These are phyloP conservation scores for Dorcoceras hygrometricum DNA, from an alignment of 257 asterid species.

Conservation along the genomic window DNA sequence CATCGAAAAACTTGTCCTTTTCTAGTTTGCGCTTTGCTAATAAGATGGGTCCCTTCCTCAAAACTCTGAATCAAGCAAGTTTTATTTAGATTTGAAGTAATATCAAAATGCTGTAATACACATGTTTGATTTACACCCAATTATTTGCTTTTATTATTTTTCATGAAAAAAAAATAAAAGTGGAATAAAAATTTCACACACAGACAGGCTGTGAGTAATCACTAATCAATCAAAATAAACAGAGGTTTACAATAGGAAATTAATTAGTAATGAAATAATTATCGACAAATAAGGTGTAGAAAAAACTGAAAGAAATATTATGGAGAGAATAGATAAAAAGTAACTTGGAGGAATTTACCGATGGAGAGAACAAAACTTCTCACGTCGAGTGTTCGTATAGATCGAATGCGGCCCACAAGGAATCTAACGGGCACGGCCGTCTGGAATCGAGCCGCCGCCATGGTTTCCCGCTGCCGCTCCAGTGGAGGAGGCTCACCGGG, in stretches of 20 bases:
- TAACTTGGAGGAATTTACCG: slow-evolving; percentile 58
- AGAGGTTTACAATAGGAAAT: neutral
- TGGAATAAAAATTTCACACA: slow-evolving; percentile 34
- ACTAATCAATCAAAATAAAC: neutral
- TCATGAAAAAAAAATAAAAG: too few species aligned
- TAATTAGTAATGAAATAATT: slow-evolving; percentile 33
- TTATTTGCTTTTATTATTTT: slow-evolving; percentile 16
- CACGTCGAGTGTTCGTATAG: slow-evolving; percentile 50
- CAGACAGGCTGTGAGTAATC: too few species aligned
- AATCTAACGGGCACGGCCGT: slow-evolving; percentile 75
- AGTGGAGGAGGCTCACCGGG: slow-evolving; percentile 90
- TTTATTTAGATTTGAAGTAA: too few species aligned
- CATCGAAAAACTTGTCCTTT: slow-evolving; percentile 9
- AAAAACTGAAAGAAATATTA: slow-evolving; percentile 20
- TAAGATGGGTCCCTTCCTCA: too few species aligned
- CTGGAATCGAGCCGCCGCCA: slow-evolving; percentile 83
- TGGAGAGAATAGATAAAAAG: slow-evolving; percentile 5
- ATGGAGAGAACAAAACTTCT: slow-evolving; percentile 23
- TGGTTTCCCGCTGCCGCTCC: slow-evolving; percentile 96
- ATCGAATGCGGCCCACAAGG: slow-evolving; percentile 81
- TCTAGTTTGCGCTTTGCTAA: too few species aligned
- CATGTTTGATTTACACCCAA: neutral
- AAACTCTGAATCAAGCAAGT: too few species aligned
- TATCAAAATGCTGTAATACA: neutral
- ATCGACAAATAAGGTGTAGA: slow-evolving; percentile 23